Evolutionary conservation across 2,329 filamentous ascomycete genomes (phyloP).

Genomic region (Endothia cerciana): DNA sequence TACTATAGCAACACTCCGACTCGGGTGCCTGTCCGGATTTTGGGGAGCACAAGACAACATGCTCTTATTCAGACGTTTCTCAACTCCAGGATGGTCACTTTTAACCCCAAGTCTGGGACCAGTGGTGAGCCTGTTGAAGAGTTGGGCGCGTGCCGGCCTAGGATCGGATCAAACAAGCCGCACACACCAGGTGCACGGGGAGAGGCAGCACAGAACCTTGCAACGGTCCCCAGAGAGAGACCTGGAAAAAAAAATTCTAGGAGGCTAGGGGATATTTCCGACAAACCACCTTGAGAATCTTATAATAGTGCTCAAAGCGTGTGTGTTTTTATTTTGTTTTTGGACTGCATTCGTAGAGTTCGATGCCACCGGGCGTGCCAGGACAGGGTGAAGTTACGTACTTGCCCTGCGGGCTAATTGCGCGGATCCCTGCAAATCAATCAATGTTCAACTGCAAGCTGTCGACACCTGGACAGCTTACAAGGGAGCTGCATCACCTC

Average conservation of each 20-base stretch:
- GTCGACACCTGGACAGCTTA: constrained; percentile 8
- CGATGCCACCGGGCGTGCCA: no score
- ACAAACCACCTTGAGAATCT: no score
- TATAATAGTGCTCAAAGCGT: not conserved
- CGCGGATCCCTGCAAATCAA: constrained; percentile 10
- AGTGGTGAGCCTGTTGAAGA: not conserved
- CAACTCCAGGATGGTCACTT: not conserved
- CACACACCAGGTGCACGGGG: not conserved
- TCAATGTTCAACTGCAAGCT: constrained; percentile 12
- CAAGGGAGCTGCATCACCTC: not conserved
- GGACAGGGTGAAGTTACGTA: constrained; percentile 4
- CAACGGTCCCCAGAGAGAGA: not conserved
- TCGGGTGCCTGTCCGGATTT: not conserved
- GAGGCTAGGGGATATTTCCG: no score
- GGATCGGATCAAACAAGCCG: no score
- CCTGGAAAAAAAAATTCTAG: not conserved
- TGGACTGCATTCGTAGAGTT: not conserved
- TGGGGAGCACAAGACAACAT: not conserved
- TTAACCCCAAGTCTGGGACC: not conserved
- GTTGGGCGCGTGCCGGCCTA: not conserved
- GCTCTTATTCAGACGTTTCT: not conserved
- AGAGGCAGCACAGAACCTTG: not conserved
- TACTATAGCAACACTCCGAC: not conserved
- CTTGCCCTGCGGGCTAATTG: constrained; percentile 4
- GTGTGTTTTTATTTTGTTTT: not conserved